phyloP scores from a whole-genome alignment of 148 eudicot genomes.

The Cornus florida region DNA sequence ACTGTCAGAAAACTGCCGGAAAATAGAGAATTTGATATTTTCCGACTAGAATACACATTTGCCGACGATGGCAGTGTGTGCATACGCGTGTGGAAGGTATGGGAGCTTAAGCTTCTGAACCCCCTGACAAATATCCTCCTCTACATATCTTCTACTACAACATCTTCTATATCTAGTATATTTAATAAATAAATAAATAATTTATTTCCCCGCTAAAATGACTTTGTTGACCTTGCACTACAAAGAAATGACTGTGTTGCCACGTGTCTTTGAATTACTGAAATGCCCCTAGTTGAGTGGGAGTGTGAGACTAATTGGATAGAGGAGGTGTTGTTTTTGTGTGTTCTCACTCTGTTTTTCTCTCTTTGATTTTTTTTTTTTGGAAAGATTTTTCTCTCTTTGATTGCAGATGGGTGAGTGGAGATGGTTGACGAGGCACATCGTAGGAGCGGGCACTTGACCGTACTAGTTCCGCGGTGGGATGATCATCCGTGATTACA shows the following conservation, averaged over 20 bases:
- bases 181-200: background rate
- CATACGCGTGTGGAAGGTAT: background rate
- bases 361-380: too few relatives aligned
- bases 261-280: background rate
- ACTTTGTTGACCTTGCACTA: background rate
- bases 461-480: slow-evolving; percentile 4
- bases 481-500: slow-evolving; percentile 3
- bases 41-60: background rate
- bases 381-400: too few relatives aligned
- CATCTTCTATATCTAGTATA: background rate
- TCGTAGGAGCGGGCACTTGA: too few relatives aligned
- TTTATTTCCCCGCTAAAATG: background rate
- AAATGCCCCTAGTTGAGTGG: background rate
- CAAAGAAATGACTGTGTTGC: background rate
- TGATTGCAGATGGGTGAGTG: too few relatives aligned
- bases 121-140: slow-evolving; percentile 12
- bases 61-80: background rate
- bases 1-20: background rate
- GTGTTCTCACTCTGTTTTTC: too few relatives aligned
- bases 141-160: background rate
- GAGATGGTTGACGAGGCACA: too few relatives aligned
- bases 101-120: background rate
- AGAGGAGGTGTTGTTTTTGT: too few relatives aligned
- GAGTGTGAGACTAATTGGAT: background rate
- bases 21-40: background rate